Evolutionary conservation across 805 yeast genomes (phyloP).

Genomic region (Candida gorgasii): DNA sequence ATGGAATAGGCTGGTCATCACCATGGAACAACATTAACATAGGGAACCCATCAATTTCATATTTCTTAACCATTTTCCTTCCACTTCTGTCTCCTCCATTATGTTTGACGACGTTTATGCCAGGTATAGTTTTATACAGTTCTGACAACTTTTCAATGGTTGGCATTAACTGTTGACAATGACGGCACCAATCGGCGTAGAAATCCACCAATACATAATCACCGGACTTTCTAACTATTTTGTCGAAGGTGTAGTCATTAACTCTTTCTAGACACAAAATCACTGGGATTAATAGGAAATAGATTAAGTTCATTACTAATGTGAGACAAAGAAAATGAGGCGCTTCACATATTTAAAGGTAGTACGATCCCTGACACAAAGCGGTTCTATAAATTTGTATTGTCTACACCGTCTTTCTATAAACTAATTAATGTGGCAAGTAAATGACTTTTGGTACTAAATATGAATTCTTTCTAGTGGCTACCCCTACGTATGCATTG

Average conservation of each 20-base stretch:
- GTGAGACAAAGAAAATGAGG: too few relatives aligned
- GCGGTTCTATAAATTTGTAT: too few relatives aligned
- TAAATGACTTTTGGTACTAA: constrained; percentile 49
- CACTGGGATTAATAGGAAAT: constrained; percentile 2
- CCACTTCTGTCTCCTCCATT: constrained; percentile 58
- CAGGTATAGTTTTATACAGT: constrained; percentile 29
- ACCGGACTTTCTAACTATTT: constrained; percentile 56
- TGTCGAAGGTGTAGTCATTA: constrained; percentile 53
- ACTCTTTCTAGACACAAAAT: constrained; percentile 35
- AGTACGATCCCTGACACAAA: too few relatives aligned
- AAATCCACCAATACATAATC: constrained; percentile 47
- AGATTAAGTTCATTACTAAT: constrained; percentile 8
- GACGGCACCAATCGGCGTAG: constrained; percentile 74
- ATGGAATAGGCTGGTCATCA: constrained; percentile 52
- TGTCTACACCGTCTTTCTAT: background rate
- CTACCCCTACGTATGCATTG: constrained; percentile 64
- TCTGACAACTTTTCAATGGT: constrained; percentile 39
- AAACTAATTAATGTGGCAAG: constrained; percentile 33
- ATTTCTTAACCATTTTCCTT: constrained; percentile 49
- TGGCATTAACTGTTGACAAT: constrained; percentile 62
- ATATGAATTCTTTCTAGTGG: constrained; percentile 60
- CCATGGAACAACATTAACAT: constrained; percentile 60
- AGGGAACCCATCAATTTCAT: constrained; percentile 65
- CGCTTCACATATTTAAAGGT: too few relatives aligned
- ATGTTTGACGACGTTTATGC: constrained; percentile 52